These are phyloP conservation scores for Ganoderma lucidum DNA, from an alignment of 1,284 basidiomycete genomes.

Conservation along the genomic window DNA sequence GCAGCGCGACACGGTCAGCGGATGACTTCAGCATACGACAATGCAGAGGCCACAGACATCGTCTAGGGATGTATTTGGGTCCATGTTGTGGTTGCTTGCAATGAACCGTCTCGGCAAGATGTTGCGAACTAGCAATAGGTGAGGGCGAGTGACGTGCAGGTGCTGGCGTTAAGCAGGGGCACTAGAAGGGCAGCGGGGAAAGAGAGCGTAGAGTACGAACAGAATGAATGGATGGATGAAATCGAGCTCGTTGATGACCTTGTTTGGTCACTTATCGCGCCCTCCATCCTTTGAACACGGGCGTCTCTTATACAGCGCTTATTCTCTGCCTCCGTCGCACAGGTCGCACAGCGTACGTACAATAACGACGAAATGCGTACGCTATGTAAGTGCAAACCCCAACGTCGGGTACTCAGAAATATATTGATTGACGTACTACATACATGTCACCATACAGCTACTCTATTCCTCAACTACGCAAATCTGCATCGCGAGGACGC, in stretches of 20 bases:
- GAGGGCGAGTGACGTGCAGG: neutral
- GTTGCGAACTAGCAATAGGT: neutral
- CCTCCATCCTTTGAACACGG: neutral
- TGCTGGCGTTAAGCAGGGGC: conserved; percentile 6
- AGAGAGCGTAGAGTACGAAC: conserved; percentile 15
- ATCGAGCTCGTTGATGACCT: conserved; percentile 35
- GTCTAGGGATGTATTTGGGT: conserved; percentile 29
- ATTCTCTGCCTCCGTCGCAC: too few relatives aligned
- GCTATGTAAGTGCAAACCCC: neutral
- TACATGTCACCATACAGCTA: neutral
- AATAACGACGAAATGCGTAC: too few relatives aligned
- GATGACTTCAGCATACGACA: neutral
- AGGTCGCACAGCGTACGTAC: too few relatives aligned
- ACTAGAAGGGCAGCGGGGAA: conserved; percentile 5
- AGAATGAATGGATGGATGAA: conserved; percentile 33
- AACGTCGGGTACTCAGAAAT: neutral
- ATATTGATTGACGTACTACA: neutral
- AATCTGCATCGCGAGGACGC: conserved; percentile 25
- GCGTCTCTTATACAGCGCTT: neutral
- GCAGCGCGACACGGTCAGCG: neutral
- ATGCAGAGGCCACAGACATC: conserved; percentile 19
- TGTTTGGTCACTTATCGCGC: conserved; percentile 29
- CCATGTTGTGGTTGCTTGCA: conserved; percentile 24
- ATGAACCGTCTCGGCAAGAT: conserved; percentile 6
- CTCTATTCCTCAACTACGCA: conserved; percentile 14